phyloP scores from a whole-genome alignment of 345 rosid species.

The Sonneratia caseolaris region DNA sequence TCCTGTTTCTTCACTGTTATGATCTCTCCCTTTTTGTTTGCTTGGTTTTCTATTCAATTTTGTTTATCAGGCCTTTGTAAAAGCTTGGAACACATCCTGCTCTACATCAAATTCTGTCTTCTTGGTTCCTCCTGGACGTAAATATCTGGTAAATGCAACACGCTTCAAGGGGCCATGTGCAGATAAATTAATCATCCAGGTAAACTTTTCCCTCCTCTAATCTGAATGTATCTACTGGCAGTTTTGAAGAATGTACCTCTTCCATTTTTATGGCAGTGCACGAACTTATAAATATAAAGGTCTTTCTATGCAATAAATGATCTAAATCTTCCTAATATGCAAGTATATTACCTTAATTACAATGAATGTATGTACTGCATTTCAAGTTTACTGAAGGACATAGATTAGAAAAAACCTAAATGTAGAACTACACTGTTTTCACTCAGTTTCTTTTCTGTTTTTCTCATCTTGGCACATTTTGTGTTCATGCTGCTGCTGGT shows the following conservation, averaged over 20 bases:
- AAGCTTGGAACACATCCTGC: slow-evolving; percentile 77
- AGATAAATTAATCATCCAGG: slow-evolving; percentile 67
- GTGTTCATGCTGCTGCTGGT: not conserved
- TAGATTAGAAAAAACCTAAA: not conserved
- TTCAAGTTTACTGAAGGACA: too few species aligned
- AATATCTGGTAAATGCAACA: slow-evolving; percentile 71
- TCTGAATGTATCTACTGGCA: not conserved
- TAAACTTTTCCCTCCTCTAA: slow-evolving; percentile 9
- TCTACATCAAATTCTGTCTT: slow-evolving; percentile 54
- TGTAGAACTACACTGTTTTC: not conserved
- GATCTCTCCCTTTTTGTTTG: not conserved
- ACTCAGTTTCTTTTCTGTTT: not conserved
- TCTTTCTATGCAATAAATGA: too few species aligned
- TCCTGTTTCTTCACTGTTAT: not conserved
- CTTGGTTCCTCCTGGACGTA: slow-evolving; percentile 64
- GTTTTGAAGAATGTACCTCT: not conserved
- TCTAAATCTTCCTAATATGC: too few species aligned
- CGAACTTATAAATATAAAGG: not conserved
- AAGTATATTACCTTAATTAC: too few species aligned
- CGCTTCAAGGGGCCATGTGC: slow-evolving; percentile 84
- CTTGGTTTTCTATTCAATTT: not conserved
- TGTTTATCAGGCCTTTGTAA: slow-evolving; percentile 45
- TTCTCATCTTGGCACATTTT: not conserved
- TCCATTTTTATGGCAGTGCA: not conserved
- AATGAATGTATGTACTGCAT: too few species aligned